A percentile compares a stretch with the other conserved stretches of the same genome.
These are phyloP conservation scores for Cinchona pubescens DNA, from an alignment of 257 asterid genomes.

Conservation along the genomic window DNA sequence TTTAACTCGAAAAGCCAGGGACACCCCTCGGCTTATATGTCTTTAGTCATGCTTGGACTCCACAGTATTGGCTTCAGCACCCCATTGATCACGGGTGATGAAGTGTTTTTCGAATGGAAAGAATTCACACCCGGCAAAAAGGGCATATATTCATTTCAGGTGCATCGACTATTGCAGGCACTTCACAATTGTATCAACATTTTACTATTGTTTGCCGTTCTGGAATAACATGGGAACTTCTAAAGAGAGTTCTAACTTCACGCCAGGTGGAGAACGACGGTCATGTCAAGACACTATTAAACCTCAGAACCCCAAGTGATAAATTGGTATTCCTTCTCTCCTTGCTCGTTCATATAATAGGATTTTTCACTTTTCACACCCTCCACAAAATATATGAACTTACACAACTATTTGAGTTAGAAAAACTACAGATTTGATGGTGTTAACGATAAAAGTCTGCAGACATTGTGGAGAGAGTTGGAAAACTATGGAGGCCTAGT, in stretches of 20 bases:
- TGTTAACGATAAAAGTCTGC: constrained; percentile 1
- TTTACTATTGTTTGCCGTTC: constrained; percentile 14
- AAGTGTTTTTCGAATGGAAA: constrained; percentile 17
- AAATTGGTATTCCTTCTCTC: constrained; percentile 6
- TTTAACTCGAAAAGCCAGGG: not conserved
- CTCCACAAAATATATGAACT: not conserved
- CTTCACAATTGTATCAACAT: constrained; percentile 7
- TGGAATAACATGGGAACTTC: no score
- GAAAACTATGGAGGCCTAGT: constrained; percentile 15
- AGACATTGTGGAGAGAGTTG: constrained; percentile 13
- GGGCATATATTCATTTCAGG: not conserved
- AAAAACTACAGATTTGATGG: not conserved
- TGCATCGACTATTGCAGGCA: not conserved
- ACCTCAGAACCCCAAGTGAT: constrained; percentile 11
- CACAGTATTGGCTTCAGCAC: constrained; percentile 13
- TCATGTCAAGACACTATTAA: no score
- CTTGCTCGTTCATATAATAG: constrained; percentile 8
- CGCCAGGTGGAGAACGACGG: constrained; percentile 5
- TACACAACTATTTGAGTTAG: not conserved
- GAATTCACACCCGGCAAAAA: constrained; percentile 1
- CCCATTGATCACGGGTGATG: not conserved
- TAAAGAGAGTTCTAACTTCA: not conserved
- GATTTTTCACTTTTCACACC: constrained; percentile 2
- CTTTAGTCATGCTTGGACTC: constrained; percentile 21
- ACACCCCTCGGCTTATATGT: constrained; percentile 4